phyloP scores from a whole-genome alignment of 305 asterid genomes.

The Ilex paraguariensis region DNA sequence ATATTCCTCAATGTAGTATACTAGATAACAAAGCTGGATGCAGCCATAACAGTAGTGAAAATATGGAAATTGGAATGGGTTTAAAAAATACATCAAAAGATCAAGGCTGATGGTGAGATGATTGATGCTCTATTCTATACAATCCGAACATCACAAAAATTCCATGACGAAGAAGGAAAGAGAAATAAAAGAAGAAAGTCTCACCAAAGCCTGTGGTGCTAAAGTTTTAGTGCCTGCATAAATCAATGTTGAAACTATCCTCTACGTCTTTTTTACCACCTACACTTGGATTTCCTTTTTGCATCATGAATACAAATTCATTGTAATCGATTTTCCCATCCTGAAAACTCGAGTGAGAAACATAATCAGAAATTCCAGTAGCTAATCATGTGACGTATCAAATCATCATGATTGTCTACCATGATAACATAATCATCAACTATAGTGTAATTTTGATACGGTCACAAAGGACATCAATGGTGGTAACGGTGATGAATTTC shows the following conservation, averaged over 20 bases:
- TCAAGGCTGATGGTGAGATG: no score
- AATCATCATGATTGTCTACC: not conserved
- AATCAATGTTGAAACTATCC: constrained; percentile 75
- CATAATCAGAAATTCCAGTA: not conserved
- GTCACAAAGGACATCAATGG: not conserved
- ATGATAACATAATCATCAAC: no score
- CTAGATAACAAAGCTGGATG: no score
- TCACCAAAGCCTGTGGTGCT: constrained; percentile 16
- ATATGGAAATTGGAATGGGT: no score
- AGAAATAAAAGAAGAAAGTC: constrained; percentile 3
- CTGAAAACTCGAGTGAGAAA: constrained; percentile 26
- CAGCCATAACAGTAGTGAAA: no score
- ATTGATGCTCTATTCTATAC: constrained; percentile 2
- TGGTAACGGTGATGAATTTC: not conserved
- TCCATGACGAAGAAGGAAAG: constrained; percentile 5
- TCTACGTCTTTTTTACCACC: constrained; percentile 64
- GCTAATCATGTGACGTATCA: not conserved
- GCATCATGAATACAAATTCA: constrained; percentile 94
- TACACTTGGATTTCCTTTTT: constrained; percentile 64
- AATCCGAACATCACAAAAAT: constrained; percentile 8
- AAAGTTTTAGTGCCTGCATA: constrained; percentile 62
- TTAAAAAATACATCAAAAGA: no score
- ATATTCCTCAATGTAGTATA: no score
- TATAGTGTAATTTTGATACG: no score
- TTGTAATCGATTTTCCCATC: constrained; percentile 88